These are phyloP conservation scores for Mortierella sp. DNA, from an alignment of 371 early-diverging fungal species.

Conservation along the genomic window DNA sequence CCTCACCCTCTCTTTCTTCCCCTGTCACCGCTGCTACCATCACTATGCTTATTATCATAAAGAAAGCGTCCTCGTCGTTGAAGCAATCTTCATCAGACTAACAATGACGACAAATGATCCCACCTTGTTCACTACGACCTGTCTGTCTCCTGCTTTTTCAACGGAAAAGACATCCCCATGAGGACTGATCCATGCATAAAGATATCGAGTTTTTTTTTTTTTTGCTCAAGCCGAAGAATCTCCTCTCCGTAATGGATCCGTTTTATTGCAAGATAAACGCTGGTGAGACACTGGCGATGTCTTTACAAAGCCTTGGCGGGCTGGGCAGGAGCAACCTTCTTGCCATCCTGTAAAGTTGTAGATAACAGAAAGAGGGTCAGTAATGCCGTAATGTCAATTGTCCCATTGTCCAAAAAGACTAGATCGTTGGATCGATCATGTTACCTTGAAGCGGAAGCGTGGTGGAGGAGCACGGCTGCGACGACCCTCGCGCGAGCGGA, in stretches of 20 bases:
- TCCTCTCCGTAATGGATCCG: conserved; percentile 25
- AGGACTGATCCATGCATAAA: too few relatives aligned
- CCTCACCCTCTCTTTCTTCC: too few relatives aligned
- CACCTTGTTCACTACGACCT: too few relatives aligned
- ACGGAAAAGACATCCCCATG: too few relatives aligned
- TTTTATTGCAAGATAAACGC: conserved; percentile 15
- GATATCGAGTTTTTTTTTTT: too few relatives aligned
- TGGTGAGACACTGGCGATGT: conserved; percentile 5
- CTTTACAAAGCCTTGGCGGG: conserved; percentile 55
- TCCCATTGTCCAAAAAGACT: background rate
- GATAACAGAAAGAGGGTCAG: background rate
- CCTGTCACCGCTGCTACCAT: too few relatives aligned
- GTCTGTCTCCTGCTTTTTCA: too few relatives aligned
- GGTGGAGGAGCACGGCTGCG: conserved; percentile 95
- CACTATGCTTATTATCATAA: too few relatives aligned
- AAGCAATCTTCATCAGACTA: too few relatives aligned
- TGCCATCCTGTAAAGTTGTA: conserved; percentile 58
- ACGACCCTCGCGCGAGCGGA: conserved; percentile 91
- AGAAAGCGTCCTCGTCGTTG: too few relatives aligned
- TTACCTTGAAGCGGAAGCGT: conserved; percentile 84
- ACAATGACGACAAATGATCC: too few relatives aligned
- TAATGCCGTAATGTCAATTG: background rate
- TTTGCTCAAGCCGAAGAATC: conserved; percentile 21
- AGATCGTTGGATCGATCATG: background rate
- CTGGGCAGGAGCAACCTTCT: conserved; percentile 63